Base-by-base conservation (phyloP, 2,329 filamentous ascomycete species). In the Cyphellophora attinorum region DNA sequence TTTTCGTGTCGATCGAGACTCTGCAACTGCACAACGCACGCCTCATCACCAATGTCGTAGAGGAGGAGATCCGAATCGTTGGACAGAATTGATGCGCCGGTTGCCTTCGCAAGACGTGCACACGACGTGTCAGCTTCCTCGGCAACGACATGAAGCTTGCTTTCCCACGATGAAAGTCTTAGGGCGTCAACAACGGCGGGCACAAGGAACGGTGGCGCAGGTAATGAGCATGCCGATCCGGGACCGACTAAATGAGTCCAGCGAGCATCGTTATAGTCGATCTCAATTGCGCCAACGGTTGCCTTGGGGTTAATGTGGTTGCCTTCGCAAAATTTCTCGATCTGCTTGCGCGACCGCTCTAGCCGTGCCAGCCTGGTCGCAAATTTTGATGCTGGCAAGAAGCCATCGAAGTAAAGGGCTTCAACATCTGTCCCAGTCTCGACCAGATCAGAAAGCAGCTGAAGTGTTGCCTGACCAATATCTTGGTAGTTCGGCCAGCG, bases 121-220 rank as follows among this genome's bases (percentile, higher is more conserved):
- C 86, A 94, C 59, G 76, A 91, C 15, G 68, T 59, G 52, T 96
- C 89, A 1, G 89, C 89, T 58, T 96, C 89, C 1, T 83, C 86
- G 0, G 85, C 77, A 0, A 93, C 79, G 10, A 91, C 66, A 15
- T 65, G 59, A 1, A 65, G 68, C 5, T 60, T 47, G 2, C 51
- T 40, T 6, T 50, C 51, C 58, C 58, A 63, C 11, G 49, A 49
- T 35, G 51, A 54, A 4, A 44, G 44, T n/a, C 19, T 13, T 14
- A 49, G 19, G 3, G 25, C 34, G 19, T 94, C 85, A 30, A 88
- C 72, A 5, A 89, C 67, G 3, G 81, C 74, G 3, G 85, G 76
- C 1, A 94, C 81, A 23, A 93, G 71, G 43, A 94, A 93, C 0
- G 77, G 67, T 41, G 68, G 74, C 2, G 73, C 67, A 2, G 71